Percentiles rank a stretch among this genome's conserved stretches.
These are phyloP conservation scores for Rhizodiscina lignyota DNA, from an alignment of 495 filamentous ascomycete genomes.

Conservation along the genomic window DNA sequence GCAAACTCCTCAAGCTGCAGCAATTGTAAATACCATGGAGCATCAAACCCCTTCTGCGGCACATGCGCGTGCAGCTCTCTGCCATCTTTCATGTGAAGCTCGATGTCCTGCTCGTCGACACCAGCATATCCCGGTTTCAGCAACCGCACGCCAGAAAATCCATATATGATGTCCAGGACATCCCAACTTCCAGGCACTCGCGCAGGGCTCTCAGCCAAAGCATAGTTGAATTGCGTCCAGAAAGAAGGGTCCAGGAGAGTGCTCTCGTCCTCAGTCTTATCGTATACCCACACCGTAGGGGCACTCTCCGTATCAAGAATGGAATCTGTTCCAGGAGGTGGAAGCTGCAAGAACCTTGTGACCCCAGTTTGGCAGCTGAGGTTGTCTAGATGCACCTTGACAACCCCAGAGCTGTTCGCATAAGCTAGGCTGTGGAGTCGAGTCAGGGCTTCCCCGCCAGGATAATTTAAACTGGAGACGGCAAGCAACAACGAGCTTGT, in stretches of 20 bases:
- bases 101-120: too few species aligned
- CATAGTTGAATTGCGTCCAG: conserved; percentile 73
- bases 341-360: conserved; percentile 54
- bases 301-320: conserved; percentile 5
- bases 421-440: conserved; percentile 12
- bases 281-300: conserved; percentile 32
- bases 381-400: conserved; percentile 38
- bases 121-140: conserved; percentile 44
- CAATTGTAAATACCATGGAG: too few species aligned
- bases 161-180: conserved; percentile 46
- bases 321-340: conserved; percentile 26
- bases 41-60: too few species aligned
- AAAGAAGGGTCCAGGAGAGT: conserved; percentile 44
- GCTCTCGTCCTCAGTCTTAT: conserved; percentile 46
- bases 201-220: conserved; percentile 50
- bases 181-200: conserved; percentile 52
- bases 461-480: conserved; percentile 26
- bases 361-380: conserved; percentile 87
- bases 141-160: conserved; percentile 53
- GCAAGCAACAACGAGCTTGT: conserved; percentile 48
- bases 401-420: not conserved
- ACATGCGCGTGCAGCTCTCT: too few species aligned
- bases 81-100: conserved; percentile 8
- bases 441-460: conserved; percentile 18
- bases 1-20: conserved; percentile 30